Base-by-base conservation (phyloP, 1,284 basidiomycete species). In the Afroboletus lepidellus region DNA sequence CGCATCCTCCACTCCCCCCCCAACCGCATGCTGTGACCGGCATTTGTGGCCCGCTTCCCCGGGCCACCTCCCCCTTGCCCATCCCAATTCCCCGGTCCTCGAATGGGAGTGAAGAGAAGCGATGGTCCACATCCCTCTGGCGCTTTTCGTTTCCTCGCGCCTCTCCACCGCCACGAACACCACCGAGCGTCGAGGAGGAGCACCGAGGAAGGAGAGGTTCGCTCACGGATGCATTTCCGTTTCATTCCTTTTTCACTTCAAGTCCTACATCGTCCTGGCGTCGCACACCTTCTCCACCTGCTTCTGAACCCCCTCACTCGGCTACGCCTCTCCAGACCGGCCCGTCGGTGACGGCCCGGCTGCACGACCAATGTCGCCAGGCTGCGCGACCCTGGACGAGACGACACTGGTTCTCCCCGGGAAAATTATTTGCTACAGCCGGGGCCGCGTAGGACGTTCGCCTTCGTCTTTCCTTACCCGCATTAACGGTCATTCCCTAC, bases 321-420 rank as follows among this genome's bases (percentile, higher is more conserved):
- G 42, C 44, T 30, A 30, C 41, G 13, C 37, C 53, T 15, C 33
- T 53, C n/a, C 61, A 46, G 47, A 36, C 43, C 1, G 51, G 50
- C 29, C 3, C 38, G 33, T 34, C 48, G 15, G 46, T 45, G 46
- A 58, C 51, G 34, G 9, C 46, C 12, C 55, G 64, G 34, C 24
- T 55, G 25, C 60, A 65, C 56, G 63, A 67, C 39, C 67, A 66
- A 33, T 72, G 70, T 61, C 70, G 73, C 37, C 71, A 67, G 57
- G 69, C 73, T 48, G 64, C 71, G 55, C 71, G 77, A 46, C 66
- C 77, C 66, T 77, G 79, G 54, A 73, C 78, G 44, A 74, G 77
- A 62, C 76, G 80, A 41, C 72, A 75, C 62, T 84, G 81, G 81
- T 80, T 83, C 64, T 79, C 79, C 55, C 77, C 80, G 23, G 73